Evolutionary conservation across 805 yeast genomes (phyloP).

Genomic region (Sugiyamaella chiloensis): DNA sequence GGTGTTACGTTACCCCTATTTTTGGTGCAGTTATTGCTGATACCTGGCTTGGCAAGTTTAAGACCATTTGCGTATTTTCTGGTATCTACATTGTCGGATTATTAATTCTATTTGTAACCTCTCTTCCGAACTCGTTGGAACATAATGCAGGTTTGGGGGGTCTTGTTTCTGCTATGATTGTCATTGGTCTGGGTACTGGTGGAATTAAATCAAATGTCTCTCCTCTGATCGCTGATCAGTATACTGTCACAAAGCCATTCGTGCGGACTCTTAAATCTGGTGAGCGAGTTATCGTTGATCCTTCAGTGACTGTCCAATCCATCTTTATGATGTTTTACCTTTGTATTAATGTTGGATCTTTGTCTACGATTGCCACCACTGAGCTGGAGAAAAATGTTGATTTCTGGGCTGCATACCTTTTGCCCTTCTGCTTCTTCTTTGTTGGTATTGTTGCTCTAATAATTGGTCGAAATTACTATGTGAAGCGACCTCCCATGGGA

Average conservation of each 20-base stretch:
- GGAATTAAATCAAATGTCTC: conserved; percentile 76
- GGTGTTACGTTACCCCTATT: conserved; percentile 79
- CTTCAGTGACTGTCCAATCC: conserved; percentile 65
- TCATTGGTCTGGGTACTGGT: conserved; percentile 76
- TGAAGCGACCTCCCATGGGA: conserved; percentile 59
- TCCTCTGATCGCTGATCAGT: conserved; percentile 72
- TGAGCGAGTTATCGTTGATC: conserved; percentile 65
- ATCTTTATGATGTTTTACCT: conserved; percentile 74
- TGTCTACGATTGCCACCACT: conserved; percentile 74
- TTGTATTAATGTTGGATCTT: conserved; percentile 72
- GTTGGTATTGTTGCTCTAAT: conserved; percentile 53
- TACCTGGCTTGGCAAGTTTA: conserved; percentile 68
- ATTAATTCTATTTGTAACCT: conserved; percentile 62
- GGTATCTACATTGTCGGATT: conserved; percentile 60
- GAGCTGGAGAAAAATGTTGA: conserved; percentile 64
- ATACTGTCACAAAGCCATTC: conserved; percentile 56
- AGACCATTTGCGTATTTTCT: conserved; percentile 61
- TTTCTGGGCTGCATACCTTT: conserved; percentile 61
- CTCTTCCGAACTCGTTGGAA: conserved; percentile 56
- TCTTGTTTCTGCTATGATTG: conserved; percentile 50
- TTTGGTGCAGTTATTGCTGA: conserved; percentile 76
- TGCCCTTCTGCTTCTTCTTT: conserved; percentile 68
- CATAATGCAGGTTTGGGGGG: conserved; percentile 57
- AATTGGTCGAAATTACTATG: conserved; percentile 52
- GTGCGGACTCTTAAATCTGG: conserved; percentile 59